Conservation (phyloP, 2,329 filamentous ascomycete genomes). For the Nemania bipapillata region DNA sequence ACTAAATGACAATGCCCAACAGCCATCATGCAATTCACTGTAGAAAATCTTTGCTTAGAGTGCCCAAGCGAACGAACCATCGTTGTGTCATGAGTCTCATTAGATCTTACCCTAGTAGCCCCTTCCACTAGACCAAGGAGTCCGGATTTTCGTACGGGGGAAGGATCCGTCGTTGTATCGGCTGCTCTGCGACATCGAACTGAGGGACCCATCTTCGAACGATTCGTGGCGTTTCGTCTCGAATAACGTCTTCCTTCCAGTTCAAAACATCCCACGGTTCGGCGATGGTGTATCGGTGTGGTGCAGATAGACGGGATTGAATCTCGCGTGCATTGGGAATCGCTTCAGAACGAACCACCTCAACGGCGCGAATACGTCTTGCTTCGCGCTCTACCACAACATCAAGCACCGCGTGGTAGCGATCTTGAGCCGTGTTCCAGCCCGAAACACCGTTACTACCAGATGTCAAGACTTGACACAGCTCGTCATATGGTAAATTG, state of each 20-base stretch:
- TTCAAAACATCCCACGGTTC: constrained; percentile 61
- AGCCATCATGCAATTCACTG: constrained; percentile 45
- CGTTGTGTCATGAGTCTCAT: constrained; percentile 44
- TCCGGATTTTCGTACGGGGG: constrained; percentile 41
- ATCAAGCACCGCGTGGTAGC: constrained; percentile 61
- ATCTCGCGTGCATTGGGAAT: constrained; percentile 54
- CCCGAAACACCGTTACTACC: constrained; percentile 64
- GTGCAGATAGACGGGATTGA: constrained; percentile 51
- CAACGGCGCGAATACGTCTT: constrained; percentile 61
- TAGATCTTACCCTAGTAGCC: constrained; percentile 29
- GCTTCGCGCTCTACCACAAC: constrained; percentile 69
- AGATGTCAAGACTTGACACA: constrained; percentile 74
- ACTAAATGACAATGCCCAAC: constrained; percentile 43
- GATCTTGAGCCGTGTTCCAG: constrained; percentile 61
- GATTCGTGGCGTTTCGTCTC: constrained; percentile 57
- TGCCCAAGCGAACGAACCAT: constrained; percentile 38
- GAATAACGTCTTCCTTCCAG: constrained; percentile 60
- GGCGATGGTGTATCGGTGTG: constrained; percentile 55
- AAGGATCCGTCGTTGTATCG: constrained; percentile 35
- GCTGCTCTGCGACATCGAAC: constrained; percentile 43
- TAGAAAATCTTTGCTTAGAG: constrained; percentile 37
- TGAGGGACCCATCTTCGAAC: constrained; percentile 59
- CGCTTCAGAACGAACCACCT: constrained; percentile 54
- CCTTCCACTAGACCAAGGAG: constrained; percentile 49
- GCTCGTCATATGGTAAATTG: constrained; percentile 73